Conservation (phyloP, 257 asterid species). For the Buddleja alternifolia region DNA sequence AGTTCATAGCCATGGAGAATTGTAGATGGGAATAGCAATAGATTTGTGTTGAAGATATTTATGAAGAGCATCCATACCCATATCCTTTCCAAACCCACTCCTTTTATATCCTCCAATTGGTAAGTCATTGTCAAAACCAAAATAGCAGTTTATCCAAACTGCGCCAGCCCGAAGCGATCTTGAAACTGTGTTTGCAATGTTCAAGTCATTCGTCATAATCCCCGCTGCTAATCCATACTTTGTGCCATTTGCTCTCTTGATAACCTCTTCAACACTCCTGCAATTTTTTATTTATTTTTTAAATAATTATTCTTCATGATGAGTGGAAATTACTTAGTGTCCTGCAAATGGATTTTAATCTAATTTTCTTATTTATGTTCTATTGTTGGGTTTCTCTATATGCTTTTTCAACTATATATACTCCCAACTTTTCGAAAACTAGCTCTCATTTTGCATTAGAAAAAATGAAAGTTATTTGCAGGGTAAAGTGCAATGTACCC, state of each 20-base stretch:
- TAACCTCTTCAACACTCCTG: conserved; percentile 78
- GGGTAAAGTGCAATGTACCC: too few relatives aligned
- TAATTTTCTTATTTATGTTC: too few relatives aligned
- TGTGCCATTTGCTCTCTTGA: conserved; percentile 64
- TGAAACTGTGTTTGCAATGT: conserved; percentile 78
- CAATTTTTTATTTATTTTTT: not conserved
- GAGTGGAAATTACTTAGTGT: too few relatives aligned
- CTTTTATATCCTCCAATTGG: conserved; percentile 71
- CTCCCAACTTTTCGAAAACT: too few relatives aligned
- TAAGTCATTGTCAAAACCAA: conserved; percentile 60
- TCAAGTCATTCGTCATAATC: conserved; percentile 69
- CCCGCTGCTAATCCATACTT: conserved; percentile 88
- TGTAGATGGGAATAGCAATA: conserved; percentile 63
- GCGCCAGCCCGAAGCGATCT: conserved; percentile 68
- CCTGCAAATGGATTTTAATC: too few relatives aligned
- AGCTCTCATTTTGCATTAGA: too few relatives aligned
- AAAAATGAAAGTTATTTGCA: too few relatives aligned
- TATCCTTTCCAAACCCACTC: conserved; percentile 81
- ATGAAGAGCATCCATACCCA: conserved; percentile 62
- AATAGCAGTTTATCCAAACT: conserved; percentile 78
- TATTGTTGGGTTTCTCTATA: too few relatives aligned
- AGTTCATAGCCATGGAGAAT: conserved; percentile 77
- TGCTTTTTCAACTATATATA: too few relatives aligned
- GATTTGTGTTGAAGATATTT: conserved; percentile 67
- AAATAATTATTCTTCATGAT: too few relatives aligned